These are phyloP conservation scores for Opeltia flavorubescens DNA, from an alignment of 495 filamentous ascomycete genomes.

Conservation along the genomic window DNA sequence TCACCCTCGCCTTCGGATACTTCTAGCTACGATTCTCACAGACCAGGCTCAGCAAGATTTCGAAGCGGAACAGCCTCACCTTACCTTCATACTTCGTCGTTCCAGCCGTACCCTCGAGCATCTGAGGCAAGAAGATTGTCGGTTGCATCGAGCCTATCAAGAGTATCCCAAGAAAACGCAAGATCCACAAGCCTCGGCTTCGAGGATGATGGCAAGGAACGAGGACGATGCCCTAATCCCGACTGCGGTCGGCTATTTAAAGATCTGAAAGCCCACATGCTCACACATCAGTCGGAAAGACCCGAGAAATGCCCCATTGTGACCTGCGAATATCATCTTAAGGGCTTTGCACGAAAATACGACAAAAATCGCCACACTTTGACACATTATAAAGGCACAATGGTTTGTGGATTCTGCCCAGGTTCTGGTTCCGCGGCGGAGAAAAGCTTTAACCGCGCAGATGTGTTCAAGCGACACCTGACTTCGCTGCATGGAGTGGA, in stretches of 20 bases:
- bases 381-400: slow-evolving; percentile 98
- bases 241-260: slow-evolving; percentile 89
- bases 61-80: slow-evolving; percentile 23
- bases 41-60: slow-evolving; percentile 14
- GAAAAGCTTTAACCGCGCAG: slow-evolving; percentile 96
- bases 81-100: slow-evolving; percentile 20
- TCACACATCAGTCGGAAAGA: slow-evolving; percentile 86
- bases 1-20: slow-evolving; percentile 21
- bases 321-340: slow-evolving; percentile 87
- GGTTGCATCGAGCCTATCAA: slow-evolving; percentile 40
- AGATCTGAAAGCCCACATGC: slow-evolving; percentile 87
- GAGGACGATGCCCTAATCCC: slow-evolving; percentile 65
- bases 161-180: slow-evolving; percentile 39
- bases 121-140: slow-evolving; percentile 33
- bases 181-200: slow-evolving; percentile 35
- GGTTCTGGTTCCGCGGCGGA: slow-evolving; percentile 82
- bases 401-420: slow-evolving; percentile 97
- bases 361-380: slow-evolving; percentile 98
- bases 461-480: slow-evolving; percentile 96
- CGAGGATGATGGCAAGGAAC: slow-evolving; percentile 50
- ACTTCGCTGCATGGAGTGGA: slow-evolving; percentile 90
- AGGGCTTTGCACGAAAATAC: slow-evolving; percentile 95
- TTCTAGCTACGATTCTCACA: slow-evolving; percentile 20
- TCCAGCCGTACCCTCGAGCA: slow-evolving; percentile 22
- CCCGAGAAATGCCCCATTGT: slow-evolving; percentile 94